These are phyloP conservation scores for Trichoderma reesei DNA, from an alignment of 495 filamentous ascomycete species.

Conservation along the genomic window DNA sequence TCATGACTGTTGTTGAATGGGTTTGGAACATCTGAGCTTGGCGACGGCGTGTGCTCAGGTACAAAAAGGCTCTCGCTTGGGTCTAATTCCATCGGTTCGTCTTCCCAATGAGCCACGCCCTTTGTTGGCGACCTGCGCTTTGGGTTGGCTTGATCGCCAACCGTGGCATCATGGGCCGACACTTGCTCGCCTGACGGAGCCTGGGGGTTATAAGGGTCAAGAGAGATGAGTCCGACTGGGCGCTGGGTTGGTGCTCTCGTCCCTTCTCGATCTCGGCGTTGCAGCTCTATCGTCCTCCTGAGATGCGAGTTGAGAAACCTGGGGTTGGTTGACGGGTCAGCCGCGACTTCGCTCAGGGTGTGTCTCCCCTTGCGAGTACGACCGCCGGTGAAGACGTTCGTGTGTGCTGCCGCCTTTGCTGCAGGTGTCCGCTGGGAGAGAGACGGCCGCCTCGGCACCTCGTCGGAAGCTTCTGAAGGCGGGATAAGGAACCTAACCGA, in stretches of 20 bases:
- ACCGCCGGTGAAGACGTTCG: background rate
- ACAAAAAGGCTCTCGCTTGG: background rate
- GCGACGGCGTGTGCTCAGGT: background rate
- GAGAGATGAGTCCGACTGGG: background rate
- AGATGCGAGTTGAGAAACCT: background rate
- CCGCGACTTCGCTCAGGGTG: background rate
- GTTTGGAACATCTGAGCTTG: background rate
- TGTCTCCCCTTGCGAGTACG: background rate
- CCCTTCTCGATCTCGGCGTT: background rate
- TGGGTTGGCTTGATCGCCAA: background rate
- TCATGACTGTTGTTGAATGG: background rate
- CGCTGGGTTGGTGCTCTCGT: background rate
- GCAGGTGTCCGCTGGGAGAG: background rate
- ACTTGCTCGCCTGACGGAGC: background rate
- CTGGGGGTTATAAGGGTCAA: background rate
- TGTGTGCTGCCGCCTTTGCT: background rate
- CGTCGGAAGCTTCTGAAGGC: background rate
- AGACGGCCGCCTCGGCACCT: background rate
- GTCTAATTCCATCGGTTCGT: background rate
- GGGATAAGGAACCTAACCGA: no score
- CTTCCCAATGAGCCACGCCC: background rate
- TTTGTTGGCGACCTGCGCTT: background rate
- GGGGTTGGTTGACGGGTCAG: background rate
- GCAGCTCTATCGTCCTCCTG: background rate
- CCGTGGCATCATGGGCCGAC: background rate